Conservation (phyloP, 2,329 filamentous ascomycete genomes). For the Phyllosticta ampelicida region DNA sequence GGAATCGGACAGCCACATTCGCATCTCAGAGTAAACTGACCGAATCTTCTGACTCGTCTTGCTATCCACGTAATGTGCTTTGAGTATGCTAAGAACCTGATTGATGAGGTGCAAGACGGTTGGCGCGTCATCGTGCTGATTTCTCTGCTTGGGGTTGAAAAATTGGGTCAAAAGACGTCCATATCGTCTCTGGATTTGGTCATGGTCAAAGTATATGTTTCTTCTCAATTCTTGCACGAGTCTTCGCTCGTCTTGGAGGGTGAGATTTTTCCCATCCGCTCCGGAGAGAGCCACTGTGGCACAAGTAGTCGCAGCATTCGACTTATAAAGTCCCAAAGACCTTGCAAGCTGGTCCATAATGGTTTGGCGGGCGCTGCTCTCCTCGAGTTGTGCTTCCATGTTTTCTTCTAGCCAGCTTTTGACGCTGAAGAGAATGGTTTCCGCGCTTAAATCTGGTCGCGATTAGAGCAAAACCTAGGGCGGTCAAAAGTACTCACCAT, state of each 20-base stretch:
- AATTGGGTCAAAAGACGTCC: constrained; percentile 20
- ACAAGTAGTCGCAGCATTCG: not conserved
- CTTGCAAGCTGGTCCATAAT: constrained; percentile 1
- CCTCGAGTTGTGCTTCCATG: constrained; percentile 8
- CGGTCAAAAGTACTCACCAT: constrained; percentile 8
- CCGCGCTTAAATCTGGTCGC: constrained; percentile 18
- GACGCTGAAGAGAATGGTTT: constrained; percentile 23
- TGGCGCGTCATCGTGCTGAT: constrained; percentile 1
- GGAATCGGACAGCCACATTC: constrained; percentile 2
- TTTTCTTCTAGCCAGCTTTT: constrained; percentile 24
- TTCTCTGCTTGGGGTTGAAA: constrained; percentile 13
- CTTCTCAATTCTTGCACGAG: constrained; percentile 15
- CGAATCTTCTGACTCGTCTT: constrained; percentile 1
- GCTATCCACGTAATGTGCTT: constrained; percentile 3
- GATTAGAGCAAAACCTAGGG: not conserved
- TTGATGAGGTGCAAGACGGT: constrained; percentile 3
- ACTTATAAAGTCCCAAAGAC: not conserved
- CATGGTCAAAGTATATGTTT: constrained; percentile 16
- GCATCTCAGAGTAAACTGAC: constrained; percentile 5
- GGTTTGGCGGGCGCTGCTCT: not conserved
- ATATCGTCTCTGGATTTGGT: constrained; percentile 22
- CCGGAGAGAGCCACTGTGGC: not conserved
- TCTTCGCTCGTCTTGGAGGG: not conserved
- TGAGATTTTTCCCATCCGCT: not conserved
- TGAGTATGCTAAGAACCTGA: constrained; percentile 1